Conservation (phyloP, 2,329 filamentous ascomycete species). For the Ceratocystis ficicola region DNA sequence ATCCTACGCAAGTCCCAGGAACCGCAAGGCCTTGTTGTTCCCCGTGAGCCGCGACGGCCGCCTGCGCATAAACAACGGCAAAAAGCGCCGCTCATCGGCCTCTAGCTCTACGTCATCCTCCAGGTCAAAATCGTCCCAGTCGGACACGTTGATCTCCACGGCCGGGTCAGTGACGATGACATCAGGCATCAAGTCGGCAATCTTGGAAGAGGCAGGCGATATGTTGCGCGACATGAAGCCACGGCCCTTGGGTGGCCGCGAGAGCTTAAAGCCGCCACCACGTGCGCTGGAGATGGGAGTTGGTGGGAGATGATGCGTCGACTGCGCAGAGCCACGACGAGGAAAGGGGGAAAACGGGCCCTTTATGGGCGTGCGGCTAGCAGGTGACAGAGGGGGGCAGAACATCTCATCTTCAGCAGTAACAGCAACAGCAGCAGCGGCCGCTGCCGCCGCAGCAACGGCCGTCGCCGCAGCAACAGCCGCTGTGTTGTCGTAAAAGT, state of each 20-base stretch:
- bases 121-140: conserved; percentile 17
- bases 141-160: conserved; percentile 19
- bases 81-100: conserved; percentile 39
- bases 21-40: conserved; percentile 43
- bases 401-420: neutral
- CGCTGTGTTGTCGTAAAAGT: conserved; percentile 17
- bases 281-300: conserved; percentile 14
- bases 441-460: neutral
- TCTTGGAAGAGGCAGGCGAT: conserved; percentile 12
- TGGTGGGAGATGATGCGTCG: conserved; percentile 10
- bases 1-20: conserved; percentile 37
- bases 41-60: conserved; percentile 31
- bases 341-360: conserved; percentile 29
- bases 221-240: conserved; percentile 17
- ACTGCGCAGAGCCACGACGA: conserved; percentile 18
- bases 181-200: neutral
- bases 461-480: neutral
- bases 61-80: conserved; percentile 38
- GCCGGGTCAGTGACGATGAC: neutral
- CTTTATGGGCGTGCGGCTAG: conserved; percentile 27
- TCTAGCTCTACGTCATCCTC: conserved; percentile 27
- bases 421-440: neutral
- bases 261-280: conserved; percentile 18
- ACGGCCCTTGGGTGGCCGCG: conserved; percentile 20
- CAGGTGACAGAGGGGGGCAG: conserved; percentile 19